phyloP scores from a whole-genome alignment of 2,329 filamentous ascomycete genomes.

The Ophiostoma ulmi region DNA sequence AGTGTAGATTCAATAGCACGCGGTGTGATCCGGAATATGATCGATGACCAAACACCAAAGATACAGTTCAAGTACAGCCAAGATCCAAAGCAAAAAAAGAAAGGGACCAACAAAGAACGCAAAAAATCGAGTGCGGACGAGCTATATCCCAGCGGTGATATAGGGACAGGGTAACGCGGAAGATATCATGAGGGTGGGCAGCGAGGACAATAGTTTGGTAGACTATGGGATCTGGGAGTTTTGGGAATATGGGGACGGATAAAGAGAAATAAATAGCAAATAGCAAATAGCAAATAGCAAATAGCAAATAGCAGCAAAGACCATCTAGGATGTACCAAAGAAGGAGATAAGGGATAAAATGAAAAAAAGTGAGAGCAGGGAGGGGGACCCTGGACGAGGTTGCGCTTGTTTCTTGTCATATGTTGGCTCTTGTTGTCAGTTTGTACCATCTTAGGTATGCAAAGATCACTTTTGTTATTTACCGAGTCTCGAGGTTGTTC shows the following conservation, averaged over 20 bases:
- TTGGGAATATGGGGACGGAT: neutral
- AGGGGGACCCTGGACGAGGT: neutral
- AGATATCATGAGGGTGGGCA: neutral
- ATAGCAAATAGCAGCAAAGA: too few species aligned
- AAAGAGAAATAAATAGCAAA: neutral
- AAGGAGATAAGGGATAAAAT: neutral
- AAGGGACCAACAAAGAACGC: neutral
- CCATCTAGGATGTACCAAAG: neutral
- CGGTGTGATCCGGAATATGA: neutral
- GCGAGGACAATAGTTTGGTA: neutral
- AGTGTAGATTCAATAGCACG: conserved; percentile 3
- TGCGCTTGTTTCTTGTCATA: neutral
- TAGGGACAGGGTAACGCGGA: conserved; percentile 1
- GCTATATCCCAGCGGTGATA: conserved; percentile 3
- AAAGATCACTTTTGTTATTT: too few species aligned
- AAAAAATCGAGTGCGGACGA: neutral
- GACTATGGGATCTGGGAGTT: neutral
- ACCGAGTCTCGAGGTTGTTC: neutral
- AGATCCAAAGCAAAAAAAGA: neutral
- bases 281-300: too few species aligned
- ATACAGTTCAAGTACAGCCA: neutral
- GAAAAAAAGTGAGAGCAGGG: neutral
- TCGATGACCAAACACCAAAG: neutral
- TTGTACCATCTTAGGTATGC: neutral
- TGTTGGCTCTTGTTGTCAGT: neutral